Evolutionary conservation across 441 rosid species (phyloP), one percentile per base, ranked within the genome.

Genomic region (Arabidopsis hybrid): DNA sequence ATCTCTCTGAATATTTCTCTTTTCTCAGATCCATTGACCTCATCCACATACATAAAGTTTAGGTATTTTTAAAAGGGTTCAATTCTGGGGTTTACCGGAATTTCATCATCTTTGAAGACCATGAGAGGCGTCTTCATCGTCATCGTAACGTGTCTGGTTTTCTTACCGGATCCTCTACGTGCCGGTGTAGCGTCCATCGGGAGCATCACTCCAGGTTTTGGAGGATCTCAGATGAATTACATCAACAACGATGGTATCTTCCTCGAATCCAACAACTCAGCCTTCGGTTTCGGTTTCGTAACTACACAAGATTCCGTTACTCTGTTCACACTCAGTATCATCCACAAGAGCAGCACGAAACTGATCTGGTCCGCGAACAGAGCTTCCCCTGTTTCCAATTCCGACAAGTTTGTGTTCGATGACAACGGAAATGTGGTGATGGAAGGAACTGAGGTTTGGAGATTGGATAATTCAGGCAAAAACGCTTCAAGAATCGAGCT

Each of bases 281-380:
- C 38, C 40, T 95, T 89, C 17, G 91, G 83, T 5, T 85, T 92
- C 59, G 92, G 96, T 35, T 91, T 93, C 82, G 5, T 14, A 38
- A 67, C 86, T 14, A 63, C 64, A 29, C 57, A 59, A 32, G 31
- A 26, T 57, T 86, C 83, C 65, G 83, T 77, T 72, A 83, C 90
- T 31, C 73, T 72, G 38, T 88, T 84, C 79, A 83, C 81, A 6
- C 78, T 95, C 38, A 89, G 81, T 68, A 59, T 92, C 70, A 11
- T 85, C 59, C 98, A 92, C 71, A 34, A 2, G 74, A 60, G 49
- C 51, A 85, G 79, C 65, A 10, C 39, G 4, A 60, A 1, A 52
- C 72, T 76, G 6, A 87, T 95, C 71, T 95, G 99, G 99, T 64
- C 98, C 1, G 97, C 97, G 18, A 95, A 95, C 79, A 79, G 92